A percentile compares a stretch with the other conserved stretches of the same genome.
Evolutionary conservation across 108 stramenopile genomes (phyloP).

Genomic region (Nitzschia inconspicua): DNA sequence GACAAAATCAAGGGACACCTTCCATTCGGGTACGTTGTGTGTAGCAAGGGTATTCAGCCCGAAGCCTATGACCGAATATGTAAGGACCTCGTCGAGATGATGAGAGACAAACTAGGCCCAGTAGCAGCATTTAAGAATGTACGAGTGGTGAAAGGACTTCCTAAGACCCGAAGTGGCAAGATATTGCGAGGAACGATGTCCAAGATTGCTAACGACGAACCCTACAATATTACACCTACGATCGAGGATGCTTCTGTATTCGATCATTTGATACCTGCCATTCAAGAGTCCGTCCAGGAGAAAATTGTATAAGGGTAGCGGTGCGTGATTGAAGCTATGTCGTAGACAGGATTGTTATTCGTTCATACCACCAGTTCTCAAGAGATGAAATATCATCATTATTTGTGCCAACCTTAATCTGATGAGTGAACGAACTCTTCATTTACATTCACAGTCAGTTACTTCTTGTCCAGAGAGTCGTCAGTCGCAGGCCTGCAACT

Average conservation of each 20-base stretch:
- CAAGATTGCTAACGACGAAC: constrained; percentile 62
- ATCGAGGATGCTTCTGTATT: constrained; percentile 70
- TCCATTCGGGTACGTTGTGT: constrained; percentile 66
- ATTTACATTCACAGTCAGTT: no score
- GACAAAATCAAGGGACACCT: constrained; percentile 70
- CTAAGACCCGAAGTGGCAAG: constrained; percentile 81
- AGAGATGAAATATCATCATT: no score
- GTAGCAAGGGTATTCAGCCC: constrained; percentile 19
- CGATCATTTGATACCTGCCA: constrained; percentile 33
- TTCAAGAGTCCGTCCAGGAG: constrained; percentile 11
- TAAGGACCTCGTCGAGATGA: constrained; percentile 45
- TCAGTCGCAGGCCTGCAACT: no score
- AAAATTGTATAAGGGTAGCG: background rate
- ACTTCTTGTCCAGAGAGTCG: no score
- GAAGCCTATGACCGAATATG: constrained; percentile 27
- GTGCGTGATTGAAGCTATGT: background rate
- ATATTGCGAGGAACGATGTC: constrained; percentile 59
- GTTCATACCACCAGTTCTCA: no score
- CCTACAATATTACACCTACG: constrained; percentile 60
- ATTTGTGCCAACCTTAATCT: no score
- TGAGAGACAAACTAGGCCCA: constrained; percentile 61
- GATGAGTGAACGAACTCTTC: no score
- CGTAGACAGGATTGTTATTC: no score
- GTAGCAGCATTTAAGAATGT: constrained; percentile 64
- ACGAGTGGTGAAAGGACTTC: constrained; percentile 49